These are phyloP conservation scores for Tolypocladium endophyticum DNA, from an alignment of 2,329 filamentous ascomycete species.

Conservation along the genomic window DNA sequence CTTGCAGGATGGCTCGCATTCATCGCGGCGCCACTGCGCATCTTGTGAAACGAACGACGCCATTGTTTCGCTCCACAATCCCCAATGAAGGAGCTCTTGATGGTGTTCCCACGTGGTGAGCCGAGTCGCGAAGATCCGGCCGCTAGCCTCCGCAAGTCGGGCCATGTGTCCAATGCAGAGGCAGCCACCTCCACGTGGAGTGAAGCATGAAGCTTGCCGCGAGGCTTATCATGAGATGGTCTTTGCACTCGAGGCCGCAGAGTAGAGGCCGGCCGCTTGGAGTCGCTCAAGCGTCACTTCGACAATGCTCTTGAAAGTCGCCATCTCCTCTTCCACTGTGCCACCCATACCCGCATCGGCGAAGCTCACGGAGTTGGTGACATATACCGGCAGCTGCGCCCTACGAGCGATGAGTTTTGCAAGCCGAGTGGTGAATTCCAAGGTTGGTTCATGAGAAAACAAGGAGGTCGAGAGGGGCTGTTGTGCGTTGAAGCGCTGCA, in stretches of 20 bases:
- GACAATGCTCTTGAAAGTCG: conserved; percentile 67
- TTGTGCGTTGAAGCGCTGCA: conserved; percentile 38
- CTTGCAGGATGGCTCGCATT: neutral
- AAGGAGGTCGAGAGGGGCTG: conserved; percentile 70
- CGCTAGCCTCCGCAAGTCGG: neutral
- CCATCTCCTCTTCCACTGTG: conserved; percentile 88
- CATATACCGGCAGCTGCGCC: conserved; percentile 68
- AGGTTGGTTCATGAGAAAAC: conserved; percentile 61
- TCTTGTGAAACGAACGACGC: neutral
- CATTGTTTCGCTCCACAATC: neutral
- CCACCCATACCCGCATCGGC: conserved; percentile 64
- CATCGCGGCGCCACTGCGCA: neutral
- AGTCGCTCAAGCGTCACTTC: conserved; percentile 43
- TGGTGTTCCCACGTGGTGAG: neutral
- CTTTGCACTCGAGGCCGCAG: neutral
- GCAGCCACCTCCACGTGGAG: too few relatives aligned
- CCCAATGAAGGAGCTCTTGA: neutral
- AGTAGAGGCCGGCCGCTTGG: conserved; percentile 7
- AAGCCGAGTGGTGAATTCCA: conserved; percentile 80
- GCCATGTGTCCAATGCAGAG: neutral
- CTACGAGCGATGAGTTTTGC: conserved; percentile 74
- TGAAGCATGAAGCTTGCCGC: neutral
- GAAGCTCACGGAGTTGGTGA: conserved; percentile 79
- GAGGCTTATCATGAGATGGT: neutral
- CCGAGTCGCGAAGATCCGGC: neutral